phyloP scores from a whole-genome alignment of 192 early-diverging fungal genomes.

The Spizellomyces sp. region DNA sequence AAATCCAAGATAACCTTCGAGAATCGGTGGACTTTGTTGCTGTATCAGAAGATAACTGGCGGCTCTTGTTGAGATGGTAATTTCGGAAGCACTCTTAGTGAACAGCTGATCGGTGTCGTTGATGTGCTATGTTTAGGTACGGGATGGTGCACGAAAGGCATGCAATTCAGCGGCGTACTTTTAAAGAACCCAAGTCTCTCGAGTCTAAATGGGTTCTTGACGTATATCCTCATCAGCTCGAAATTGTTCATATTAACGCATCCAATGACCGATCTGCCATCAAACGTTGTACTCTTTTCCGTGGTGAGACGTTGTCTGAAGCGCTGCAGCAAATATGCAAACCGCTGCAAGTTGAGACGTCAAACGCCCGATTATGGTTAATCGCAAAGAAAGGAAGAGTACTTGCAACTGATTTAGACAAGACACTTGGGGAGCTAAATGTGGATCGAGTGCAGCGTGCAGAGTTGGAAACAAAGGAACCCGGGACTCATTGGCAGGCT shows the following conservation, averaged over 20 bases:
- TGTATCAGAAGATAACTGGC: conserved; percentile 5
- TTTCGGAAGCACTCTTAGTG: too few relatives aligned
- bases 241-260: too few relatives aligned
- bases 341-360: neutral
- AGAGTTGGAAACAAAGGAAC: neutral
- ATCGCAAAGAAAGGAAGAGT: neutral
- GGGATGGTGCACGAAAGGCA: too few relatives aligned
- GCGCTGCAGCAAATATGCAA: neutral
- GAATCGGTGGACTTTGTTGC: conserved; percentile 20
- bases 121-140: too few relatives aligned
- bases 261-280: too few relatives aligned
- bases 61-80: neutral
- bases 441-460: conserved; percentile 8
- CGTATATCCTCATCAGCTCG: too few relatives aligned
- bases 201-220: too few relatives aligned
- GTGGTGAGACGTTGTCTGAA: too few relatives aligned
- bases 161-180: too few relatives aligned
- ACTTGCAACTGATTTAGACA: conserved; percentile 7
- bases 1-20: conserved; percentile 13
- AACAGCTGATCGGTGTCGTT: too few relatives aligned
- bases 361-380: neutral
- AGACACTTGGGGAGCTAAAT: conserved; percentile 15
- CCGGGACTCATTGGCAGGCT: neutral
- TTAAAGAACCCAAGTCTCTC: too few relatives aligned
- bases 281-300: too few relatives aligned